These are phyloP conservation scores for Leccinellum luteum DNA, from an alignment of 768 basidiomycete genomes.

Conservation along the genomic window DNA sequence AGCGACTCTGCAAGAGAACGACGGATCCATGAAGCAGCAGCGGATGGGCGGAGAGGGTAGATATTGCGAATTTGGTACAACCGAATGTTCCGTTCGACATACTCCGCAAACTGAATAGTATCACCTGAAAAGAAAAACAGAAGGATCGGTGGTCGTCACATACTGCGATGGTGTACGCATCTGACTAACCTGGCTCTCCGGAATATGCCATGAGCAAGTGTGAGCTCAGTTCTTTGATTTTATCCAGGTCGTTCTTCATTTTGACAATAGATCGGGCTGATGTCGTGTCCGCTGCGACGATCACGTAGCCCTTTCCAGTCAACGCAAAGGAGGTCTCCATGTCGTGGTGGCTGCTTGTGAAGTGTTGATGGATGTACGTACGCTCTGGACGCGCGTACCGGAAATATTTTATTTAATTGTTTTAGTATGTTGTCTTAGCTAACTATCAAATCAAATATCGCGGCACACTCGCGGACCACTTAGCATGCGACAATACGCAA, in stretches of 20 bases:
- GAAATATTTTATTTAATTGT: conserved; percentile 12
- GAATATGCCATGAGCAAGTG: conserved; percentile 94
- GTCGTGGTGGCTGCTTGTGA: conserved; percentile 18
- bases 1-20: conserved; percentile 85
- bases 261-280: conserved; percentile 91
- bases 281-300: conserved; percentile 89
- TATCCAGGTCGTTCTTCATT: conserved; percentile 97
- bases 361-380: conserved; percentile 11
- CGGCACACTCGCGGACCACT: neutral
- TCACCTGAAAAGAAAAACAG: conserved; percentile 58
- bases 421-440: neutral
- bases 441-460: neutral
- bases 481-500: neutral
- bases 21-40: conserved; percentile 95
- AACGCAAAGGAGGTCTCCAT: conserved; percentile 95
- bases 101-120: conserved; percentile 96
- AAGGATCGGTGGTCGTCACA: neutral
- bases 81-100: conserved; percentile 91
- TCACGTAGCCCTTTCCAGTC: conserved; percentile 89
- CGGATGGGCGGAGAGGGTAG: conserved; percentile 83
- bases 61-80: conserved; percentile 94
- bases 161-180: neutral
- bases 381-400: conserved; percentile 23
- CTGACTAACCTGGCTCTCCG: conserved; percentile 77
- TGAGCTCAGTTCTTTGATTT: conserved; percentile 87